Percentiles rank a stretch among this genome's conserved stretches.
Conservation (phyloP, 2,329 filamentous ascomycete species). For the Nectriaceae sp. region DNA sequence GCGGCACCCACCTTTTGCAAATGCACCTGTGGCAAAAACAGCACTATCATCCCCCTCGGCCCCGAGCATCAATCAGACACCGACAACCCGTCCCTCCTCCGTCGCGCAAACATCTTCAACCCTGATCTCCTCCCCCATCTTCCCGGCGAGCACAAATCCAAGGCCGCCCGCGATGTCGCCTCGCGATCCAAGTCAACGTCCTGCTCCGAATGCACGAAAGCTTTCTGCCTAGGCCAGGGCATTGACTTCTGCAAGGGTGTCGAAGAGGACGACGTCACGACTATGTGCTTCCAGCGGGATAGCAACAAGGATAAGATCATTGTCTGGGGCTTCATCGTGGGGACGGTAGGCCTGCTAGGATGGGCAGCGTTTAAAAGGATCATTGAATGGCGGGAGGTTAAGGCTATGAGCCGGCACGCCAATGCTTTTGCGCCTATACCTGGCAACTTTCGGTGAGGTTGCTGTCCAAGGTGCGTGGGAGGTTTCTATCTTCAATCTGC, state of each 20-base stretch:
- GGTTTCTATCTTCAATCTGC: conserved; percentile 2
- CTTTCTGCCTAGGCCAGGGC: conserved; percentile 61
- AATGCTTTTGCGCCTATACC: conserved; percentile 33
- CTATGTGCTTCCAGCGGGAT: conserved; percentile 67
- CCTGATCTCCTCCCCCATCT: conserved; percentile 19
- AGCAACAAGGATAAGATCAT: conserved; percentile 68
- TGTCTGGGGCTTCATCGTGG: conserved; percentile 64
- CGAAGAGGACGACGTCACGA: conserved; percentile 62
- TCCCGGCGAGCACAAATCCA: conserved; percentile 11
- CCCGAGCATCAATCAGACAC: conserved; percentile 39
- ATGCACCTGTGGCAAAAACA: conserved; percentile 71
- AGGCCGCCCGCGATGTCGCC: conserved; percentile 6
- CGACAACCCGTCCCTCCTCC: conserved; percentile 24
- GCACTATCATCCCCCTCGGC: conserved; percentile 65
- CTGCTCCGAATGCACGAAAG: conserved; percentile 65
- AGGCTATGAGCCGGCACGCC: conserved; percentile 30
- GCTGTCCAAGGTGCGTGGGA: conserved; percentile 1
- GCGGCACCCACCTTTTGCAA: conserved; percentile 68
- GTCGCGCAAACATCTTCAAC: conserved; percentile 22
- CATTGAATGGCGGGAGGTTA: conserved; percentile 41
- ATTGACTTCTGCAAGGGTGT: conserved; percentile 65
- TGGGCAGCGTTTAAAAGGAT: conserved; percentile 59
- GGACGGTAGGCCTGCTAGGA: conserved; percentile 58
- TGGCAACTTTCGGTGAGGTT: conserved; percentile 21
- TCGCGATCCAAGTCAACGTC: conserved; percentile 45